Evolutionary conservation across 345 rosid species (phyloP), one percentile per base, ranked within the genome.

Genomic region (Nasturtium officinale): DNA sequence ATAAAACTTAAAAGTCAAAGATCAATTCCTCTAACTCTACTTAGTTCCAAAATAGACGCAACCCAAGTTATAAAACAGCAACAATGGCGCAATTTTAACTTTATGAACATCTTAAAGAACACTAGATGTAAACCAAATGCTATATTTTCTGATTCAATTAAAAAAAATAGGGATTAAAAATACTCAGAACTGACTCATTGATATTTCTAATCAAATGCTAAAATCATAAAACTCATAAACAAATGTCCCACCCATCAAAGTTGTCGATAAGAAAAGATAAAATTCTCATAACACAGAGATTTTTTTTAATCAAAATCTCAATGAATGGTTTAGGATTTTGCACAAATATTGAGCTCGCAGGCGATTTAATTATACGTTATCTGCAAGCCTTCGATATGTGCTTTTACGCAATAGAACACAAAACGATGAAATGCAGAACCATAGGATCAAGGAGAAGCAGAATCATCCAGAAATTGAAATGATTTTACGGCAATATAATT

Each of bases 351-450:
- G 96, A 91, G 96, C 90, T 83, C 85, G 42, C 79, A 79, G 93
- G 77, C 78, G 78, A 6, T 46, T 35, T 16, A 9, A 15, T 21
- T n/a, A 33, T 62, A 68, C 76, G 60, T 50, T 74, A 58, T 80
- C 90, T 64, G 84, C 84, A 84, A 89, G 83, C 96, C 97, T 91
- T 87, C 97, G 96, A 89, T 78, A 69, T 83, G 94, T 89, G 97
- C 96, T 78, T 67, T 17, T 23, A 26, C 5, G 9, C 46, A 1
- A 64, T 16, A 65, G 16, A 42, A 40, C 55, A 9, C 15, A 46
- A 58, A 52, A 2, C 6, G 15, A 48, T 1, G 6, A 46, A 55
- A 12, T 2, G 43, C 0, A 61, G 26, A 20, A 15, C 0, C 3
- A 20, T 28, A 21, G 21, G 55, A 61, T 16, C 5, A 29, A 59